Base-by-base conservation (phyloP, 2,329 filamentous ascomycete genomes). In the Paraconiothyrium sp. region DNA sequence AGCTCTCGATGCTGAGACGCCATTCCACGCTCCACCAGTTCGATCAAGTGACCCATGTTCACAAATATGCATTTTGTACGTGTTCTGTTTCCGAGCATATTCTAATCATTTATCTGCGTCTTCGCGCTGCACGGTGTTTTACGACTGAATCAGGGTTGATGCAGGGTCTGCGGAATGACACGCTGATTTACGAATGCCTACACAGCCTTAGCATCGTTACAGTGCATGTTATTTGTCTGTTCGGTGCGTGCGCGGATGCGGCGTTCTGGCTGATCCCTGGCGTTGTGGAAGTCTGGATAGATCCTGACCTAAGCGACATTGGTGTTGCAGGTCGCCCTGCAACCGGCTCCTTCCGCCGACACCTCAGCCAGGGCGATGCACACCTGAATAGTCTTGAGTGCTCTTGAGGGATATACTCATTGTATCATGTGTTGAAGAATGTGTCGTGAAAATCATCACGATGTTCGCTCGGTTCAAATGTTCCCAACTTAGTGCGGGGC, bases 261-360 rank as follows among this genome's bases (percentile, higher is more conserved):
- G 59, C n/a, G 30, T 30, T 54, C 14, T n/a, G 54, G 39, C 8
- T 24, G 54, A 43, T 48, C 54, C 39, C 54, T 57, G 59, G 41
- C 30, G 39, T 52, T 11, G 30, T 22, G 30, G 27, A 48, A 57
- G 41, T 60, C 24, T 56, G 57, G 59, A 65, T 62, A 60, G 44
- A 20, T 37, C 22, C 61, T 51, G 58, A 54, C 58, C 43, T 54
- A 65, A 62, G 59, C 63, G 27, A 27, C 8, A 37, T 58, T 65
- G 63, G 63, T 65, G 63, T 64, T 64, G 62, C 57, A 57, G 47
- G 37, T 41, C 14, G 39, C 27, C 27, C 27, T 30, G 55, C 35
- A 10, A 51, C 30, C 47, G 3, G 22, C 22, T 44, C 37, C 11
- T 54, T 24, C 6, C 5, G 4, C 22, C 4, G 6, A 4, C 30